These are phyloP conservation scores for Perkinsus marinus DNA, from an alignment of 169 alveolate species.

Conservation along the genomic window DNA sequence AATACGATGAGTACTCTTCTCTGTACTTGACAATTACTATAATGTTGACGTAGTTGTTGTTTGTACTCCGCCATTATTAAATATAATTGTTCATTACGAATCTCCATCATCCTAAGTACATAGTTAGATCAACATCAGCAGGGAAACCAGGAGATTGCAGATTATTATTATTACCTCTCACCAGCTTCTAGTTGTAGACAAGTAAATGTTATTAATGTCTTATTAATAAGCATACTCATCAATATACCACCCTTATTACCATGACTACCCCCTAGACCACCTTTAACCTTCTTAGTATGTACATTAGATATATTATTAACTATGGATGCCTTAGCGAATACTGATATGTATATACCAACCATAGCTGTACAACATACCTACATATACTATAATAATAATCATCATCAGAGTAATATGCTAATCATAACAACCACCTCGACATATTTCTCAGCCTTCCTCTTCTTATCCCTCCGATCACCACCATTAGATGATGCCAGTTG, in stretches of 20 bases:
- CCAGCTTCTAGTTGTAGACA: background rate
- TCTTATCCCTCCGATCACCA: background rate
- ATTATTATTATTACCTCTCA: background rate
- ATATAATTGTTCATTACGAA: background rate
- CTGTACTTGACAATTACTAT: background rate
- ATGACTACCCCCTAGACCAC: conserved; percentile 57
- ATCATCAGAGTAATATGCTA: background rate
- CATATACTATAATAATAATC: background rate
- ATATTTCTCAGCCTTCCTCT: background rate
- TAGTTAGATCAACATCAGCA: background rate
- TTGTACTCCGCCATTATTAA: background rate
- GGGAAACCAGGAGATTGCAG: background rate
- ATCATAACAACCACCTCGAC: background rate
- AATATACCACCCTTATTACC: conserved; percentile 70
- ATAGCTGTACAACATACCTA: conserved; percentile 26
- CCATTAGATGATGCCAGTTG: background rate
- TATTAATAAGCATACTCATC: conserved; percentile 9
- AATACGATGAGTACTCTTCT: conserved; percentile 7
- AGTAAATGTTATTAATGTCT: background rate
- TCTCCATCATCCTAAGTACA: background rate
- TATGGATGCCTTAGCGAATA: conserved; percentile 40
- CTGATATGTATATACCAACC: conserved; percentile 53
- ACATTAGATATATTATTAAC: conserved; percentile 27
- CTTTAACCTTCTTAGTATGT: conserved; percentile 38
- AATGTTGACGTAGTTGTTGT: background rate